Conservation (phyloP, 1,284 basidiomycete genomes). For the Chiua sp. region DNA sequence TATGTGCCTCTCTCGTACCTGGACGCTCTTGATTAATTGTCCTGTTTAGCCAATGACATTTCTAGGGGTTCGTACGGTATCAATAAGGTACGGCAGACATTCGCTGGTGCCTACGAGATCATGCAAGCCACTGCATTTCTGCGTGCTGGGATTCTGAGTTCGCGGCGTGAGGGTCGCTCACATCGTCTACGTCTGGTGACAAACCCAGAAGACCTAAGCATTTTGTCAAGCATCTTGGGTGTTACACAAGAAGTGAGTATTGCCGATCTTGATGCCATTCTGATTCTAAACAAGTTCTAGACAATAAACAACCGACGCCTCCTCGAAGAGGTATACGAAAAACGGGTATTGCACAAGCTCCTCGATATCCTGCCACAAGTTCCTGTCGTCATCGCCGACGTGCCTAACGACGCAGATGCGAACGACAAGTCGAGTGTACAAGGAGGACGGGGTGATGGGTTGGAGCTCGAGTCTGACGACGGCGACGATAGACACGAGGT, state of each 20-base stretch:
- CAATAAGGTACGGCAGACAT: conserved; percentile 78
- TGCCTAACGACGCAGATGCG: conserved; percentile 17
- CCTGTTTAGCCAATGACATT: conserved; percentile 84
- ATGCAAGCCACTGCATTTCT: conserved; percentile 73
- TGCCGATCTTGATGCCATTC: conserved; percentile 1
- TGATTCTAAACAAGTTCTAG: conserved; percentile 40
- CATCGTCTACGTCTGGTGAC: conserved; percentile 49
- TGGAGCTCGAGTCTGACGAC: conserved; percentile 23
- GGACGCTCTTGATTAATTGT: conserved; percentile 7
- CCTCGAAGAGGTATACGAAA: conserved; percentile 74
- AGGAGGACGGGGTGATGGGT: conserved; percentile 47
- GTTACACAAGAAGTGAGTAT: conserved; percentile 79
- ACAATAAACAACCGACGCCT: conserved; percentile 73
- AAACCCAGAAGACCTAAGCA: conserved; percentile 76
- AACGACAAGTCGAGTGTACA: conserved; percentile 26
- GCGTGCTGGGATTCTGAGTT: conserved; percentile 60
- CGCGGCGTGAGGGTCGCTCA: conserved; percentile 54
- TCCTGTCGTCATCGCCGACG: conserved; percentile 26
- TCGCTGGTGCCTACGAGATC: conserved; percentile 88
- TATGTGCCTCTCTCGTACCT: conserved; percentile 47
- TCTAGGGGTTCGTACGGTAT: conserved; percentile 90
- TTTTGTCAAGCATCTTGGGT: conserved; percentile 82
- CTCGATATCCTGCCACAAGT: conserved; percentile 53
- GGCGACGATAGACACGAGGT: conserved; percentile 12
- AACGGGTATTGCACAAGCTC: conserved; percentile 62